phyloP scores from a whole-genome alignment of 2,329 filamentous ascomycete genomes.

The Pseudomassariella vexata region DNA sequence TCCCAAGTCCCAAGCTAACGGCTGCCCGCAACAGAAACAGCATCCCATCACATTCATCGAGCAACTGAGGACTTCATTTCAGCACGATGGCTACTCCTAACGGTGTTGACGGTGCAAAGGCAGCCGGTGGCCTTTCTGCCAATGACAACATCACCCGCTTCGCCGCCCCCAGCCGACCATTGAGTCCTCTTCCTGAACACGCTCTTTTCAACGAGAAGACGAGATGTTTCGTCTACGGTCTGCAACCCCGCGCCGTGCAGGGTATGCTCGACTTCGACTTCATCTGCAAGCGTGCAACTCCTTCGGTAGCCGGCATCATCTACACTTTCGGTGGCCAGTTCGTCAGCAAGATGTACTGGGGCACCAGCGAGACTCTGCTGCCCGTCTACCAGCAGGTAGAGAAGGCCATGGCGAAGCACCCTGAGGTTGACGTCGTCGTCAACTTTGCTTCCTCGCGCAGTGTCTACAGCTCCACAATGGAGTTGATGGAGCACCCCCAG shows the following conservation, averaged over 20 bases:
- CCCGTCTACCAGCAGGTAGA: constrained; percentile 93
- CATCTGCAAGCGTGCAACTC: constrained; percentile 97
- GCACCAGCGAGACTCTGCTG: constrained; percentile 96
- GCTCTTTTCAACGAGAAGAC: constrained; percentile 99
- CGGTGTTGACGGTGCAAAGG: constrained; percentile 40
- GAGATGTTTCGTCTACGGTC: constrained; percentile 98
- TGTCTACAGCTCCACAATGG: constrained; percentile 98
- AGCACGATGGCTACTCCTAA: constrained; percentile 39
- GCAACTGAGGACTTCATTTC: no score
- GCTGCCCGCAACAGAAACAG: no score
- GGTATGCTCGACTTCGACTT: constrained; percentile 99
- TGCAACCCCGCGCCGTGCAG: constrained; percentile 90
- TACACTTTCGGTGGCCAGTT: constrained; percentile 99
- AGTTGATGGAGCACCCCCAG: constrained; percentile 94
- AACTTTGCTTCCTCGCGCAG: constrained; percentile 99
- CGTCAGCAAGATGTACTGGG: constrained; percentile 99
- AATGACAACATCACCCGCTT: constrained; percentile 99
- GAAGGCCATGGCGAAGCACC: constrained; percentile 95
- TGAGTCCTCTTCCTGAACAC: constrained; percentile 83
- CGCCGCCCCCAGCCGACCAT: constrained; percentile 80
- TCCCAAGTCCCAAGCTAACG: no score
- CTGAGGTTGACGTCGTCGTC: constrained; percentile 94
- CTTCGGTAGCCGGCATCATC: constrained; percentile 97
- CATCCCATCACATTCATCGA: no score
- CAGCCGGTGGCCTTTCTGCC: constrained; percentile 57